phyloP scores from a whole-genome alignment of 2,329 filamentous ascomycete genomes.

The Coleophoma cylindrospora region DNA sequence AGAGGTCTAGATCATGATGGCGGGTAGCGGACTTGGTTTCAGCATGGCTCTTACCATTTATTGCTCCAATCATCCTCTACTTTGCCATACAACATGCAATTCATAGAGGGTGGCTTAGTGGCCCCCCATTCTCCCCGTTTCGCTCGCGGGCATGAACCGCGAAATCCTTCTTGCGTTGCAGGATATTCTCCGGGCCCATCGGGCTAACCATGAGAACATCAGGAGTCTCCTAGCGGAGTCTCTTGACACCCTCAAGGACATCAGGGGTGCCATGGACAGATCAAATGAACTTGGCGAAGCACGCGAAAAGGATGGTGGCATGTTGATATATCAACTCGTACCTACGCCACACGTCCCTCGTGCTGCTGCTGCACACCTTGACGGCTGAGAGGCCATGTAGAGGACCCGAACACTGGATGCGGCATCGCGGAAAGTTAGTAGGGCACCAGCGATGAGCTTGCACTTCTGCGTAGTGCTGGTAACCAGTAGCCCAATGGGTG shows the following conservation, averaged over 20 bases:
- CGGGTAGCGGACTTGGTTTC: too few species aligned
- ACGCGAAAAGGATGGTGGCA: slow-evolving; percentile 5
- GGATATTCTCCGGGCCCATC: not conserved
- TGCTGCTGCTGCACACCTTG: not conserved
- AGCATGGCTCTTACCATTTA: not conserved
- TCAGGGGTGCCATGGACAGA: slow-evolving; percentile 3
- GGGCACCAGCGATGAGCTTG: too few species aligned
- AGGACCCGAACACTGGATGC: not conserved
- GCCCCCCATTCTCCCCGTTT: not conserved
- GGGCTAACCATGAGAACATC: not conserved
- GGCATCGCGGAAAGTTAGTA: not conserved
- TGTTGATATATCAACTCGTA: slow-evolving; percentile 6
- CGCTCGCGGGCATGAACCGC: not conserved
- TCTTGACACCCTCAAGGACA: not conserved
- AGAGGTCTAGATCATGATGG: too few species aligned
- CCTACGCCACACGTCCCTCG: not conserved
- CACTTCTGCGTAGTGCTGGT: too few species aligned
- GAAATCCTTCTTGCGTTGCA: not conserved
- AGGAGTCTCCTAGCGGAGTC: not conserved
- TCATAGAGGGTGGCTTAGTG: not conserved
- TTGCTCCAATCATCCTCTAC: slow-evolving; percentile 1
- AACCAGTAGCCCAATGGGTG: too few species aligned
- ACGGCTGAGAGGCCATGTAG: not conserved
- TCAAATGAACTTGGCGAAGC: slow-evolving; percentile 1
- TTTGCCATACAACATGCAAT: slow-evolving; percentile 1